These are phyloP conservation scores for Peniophora sp. DNA, from an alignment of 1,284 basidiomycete genomes.

Conservation along the genomic window DNA sequence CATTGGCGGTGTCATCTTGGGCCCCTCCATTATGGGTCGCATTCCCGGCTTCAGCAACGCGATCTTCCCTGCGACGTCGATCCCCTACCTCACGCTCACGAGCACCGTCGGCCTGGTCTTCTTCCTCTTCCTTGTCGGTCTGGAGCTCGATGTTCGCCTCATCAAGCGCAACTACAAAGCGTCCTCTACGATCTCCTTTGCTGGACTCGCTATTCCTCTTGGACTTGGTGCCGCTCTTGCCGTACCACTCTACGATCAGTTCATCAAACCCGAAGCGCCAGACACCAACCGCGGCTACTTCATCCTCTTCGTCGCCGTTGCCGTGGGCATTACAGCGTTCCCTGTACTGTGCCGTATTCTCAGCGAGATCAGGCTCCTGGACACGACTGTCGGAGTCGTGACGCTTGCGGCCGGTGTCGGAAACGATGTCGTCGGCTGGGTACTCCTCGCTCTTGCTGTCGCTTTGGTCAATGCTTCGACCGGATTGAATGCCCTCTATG, in stretches of 20 bases:
- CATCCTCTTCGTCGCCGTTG: conserved; percentile 61
- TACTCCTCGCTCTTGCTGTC: conserved; percentile 47
- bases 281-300: conserved; percentile 58
- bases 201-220: conserved; percentile 59
- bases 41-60: conserved; percentile 62
- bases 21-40: conserved; percentile 69
- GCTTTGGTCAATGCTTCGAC: conserved; percentile 54
- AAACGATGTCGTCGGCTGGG: conserved; percentile 55
- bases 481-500: conserved; percentile 53
- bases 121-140: conserved; percentile 85
- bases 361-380: conserved; percentile 34
- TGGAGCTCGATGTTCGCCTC: conserved; percentile 75
- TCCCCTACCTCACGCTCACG: conserved; percentile 75
- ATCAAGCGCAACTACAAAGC: conserved; percentile 40
- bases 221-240: conserved; percentile 59
- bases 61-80: conserved; percentile 72
- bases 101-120: conserved; percentile 85
- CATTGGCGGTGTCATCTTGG: conserved; percentile 76
- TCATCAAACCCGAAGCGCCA: conserved; percentile 32
- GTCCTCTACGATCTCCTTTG: conserved; percentile 38
- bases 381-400: conserved; percentile 61
- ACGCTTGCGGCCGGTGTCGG: conserved; percentile 66
- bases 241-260: conserved; percentile 54
- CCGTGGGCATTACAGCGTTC: conserved; percentile 59
- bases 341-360: conserved; percentile 61